Base-by-base conservation (phyloP, 2,329 filamentous ascomycete genomes). In the Phoma sp. region DNA sequence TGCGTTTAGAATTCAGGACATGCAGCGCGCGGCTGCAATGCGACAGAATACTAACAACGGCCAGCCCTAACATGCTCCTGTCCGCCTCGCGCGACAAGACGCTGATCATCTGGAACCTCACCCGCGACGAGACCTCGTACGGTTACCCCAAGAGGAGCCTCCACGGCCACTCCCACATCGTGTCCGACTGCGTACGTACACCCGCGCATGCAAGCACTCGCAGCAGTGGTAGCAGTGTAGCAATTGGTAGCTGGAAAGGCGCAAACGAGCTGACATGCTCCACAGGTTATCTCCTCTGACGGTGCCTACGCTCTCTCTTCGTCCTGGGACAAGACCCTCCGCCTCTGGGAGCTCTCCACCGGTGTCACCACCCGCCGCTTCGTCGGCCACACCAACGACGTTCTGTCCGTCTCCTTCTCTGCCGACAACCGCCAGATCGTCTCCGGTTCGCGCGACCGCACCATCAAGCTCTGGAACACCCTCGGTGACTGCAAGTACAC, bases 401-500 rank as follows among this genome's bases (percentile, higher is more conserved):
- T 99, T 75, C 92, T 98, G 79, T 98, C 94, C 80, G 95, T 99
- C 80, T 97, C 93, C 73, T 99, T 99, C 91, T 98, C 95, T 75
- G 95, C 95, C 88, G 95, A 99, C 87, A 98, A 98, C 91, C 91
- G 95, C 79, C 95, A 98, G 87, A 98, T 99, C 82, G 95, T 98
- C 76, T 98, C 95, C 70, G 95, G 93, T 71, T 98, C 95, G 67
- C 93, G 95, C 81, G 95, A 99, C 86, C 90, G 92, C 80, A 92
- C 91, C 77, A 98, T 99, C 88, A 99, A 98, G 91, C 89, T 99
- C 76, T 99, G 95, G 95, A 99, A 99, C 88, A 99, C 95, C 74
- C 92, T 99, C 70, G 95, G 95, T 83, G 95, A 99, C 88, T 99
- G 95, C 93, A 99, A 99, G 88, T 99, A 88, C 89, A 99, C 94